Base-by-base conservation (phyloP, 148 eudicot species). In the Pouteria glomerata region DNA sequence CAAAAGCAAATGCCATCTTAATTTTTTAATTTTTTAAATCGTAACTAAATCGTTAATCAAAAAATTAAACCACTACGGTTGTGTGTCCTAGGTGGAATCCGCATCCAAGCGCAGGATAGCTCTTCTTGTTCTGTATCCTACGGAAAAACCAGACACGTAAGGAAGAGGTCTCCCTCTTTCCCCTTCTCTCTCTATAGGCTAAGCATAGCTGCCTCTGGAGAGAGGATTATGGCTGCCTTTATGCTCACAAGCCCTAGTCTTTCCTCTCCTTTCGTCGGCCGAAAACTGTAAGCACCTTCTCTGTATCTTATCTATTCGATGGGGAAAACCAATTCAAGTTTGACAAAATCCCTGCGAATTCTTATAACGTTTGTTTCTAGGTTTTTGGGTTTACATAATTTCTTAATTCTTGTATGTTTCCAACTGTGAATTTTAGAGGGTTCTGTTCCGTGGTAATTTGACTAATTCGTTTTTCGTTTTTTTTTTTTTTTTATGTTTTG, bases 181-280 rank as follows among this genome's bases (percentile, higher is more conserved):
- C n/a, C n/a, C n/a, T n/a, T n/a, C n/a, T n/a, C n/a, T n/a, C n/a
- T n/a, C n/a, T n/a, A n/a, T n/a, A n/a, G n/a, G n/a, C n/a, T n/a
- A n/a, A n/a, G n/a, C 44, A 39, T 4, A 39, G 44, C 44, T 4
- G 44, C 7, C 5, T 5, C 7, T 4, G 44, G 3, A 24, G 14
- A 8, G 3, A 21, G 8, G 13, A 35, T 51, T 19, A 88, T 86
- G 91, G 86, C 86, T 56, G 58, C 88, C 62, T 34, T 82, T 70
- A 69, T 90, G 51, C 76, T 87, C 59, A 76, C 82, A 50, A 83
- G 73, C 77, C 95, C 92, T 79, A 82, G 57, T 63, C 78, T 86
- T 48, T 76, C 83, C 50, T 59, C 78, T 30, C 58, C 88, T 57
- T 85, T 83, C 72, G 76, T 82, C 45, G 79, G 80, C 84, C 60